These are phyloP conservation scores for Leucocoprinus birnbaumii DNA, from an alignment of 768 basidiomycete genomes.

Conservation along the genomic window DNA sequence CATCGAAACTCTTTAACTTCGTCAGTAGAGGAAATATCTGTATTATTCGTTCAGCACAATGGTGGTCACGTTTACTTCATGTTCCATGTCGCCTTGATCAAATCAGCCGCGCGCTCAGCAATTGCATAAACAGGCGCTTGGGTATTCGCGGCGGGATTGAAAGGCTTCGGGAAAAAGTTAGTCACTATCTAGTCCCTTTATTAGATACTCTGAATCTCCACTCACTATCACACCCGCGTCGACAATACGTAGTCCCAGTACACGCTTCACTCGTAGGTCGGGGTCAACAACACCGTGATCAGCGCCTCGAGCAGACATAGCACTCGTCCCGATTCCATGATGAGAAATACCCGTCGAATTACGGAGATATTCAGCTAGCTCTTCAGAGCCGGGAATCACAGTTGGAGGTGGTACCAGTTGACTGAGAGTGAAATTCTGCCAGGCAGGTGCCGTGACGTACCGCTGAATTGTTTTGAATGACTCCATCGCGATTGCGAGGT, in stretches of 20 bases:
- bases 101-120: constrained; percentile 6
- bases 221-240: constrained; percentile 22
- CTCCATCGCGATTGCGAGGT: constrained; percentile 14
- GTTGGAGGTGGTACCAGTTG: constrained; percentile 12
- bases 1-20: too few species aligned
- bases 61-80: not conserved
- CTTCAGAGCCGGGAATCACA: constrained; percentile 8
- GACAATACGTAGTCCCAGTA: constrained; percentile 21
- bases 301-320: constrained; percentile 20
- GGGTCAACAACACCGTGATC: constrained; percentile 23
- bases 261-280: constrained; percentile 24
- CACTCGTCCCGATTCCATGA: constrained; percentile 18
- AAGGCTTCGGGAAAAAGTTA: not conserved
- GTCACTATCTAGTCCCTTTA: too few species aligned
- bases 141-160: constrained; percentile 1
- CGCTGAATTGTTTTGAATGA: constrained; percentile 11
- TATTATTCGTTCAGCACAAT: too few species aligned
- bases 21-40: too few species aligned
- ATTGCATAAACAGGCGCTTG: constrained; percentile 8
- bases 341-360: not conserved
- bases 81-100: constrained; percentile 6
- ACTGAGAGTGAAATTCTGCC: constrained; percentile 10
- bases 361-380: constrained; percentile 14
- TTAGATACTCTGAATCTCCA: too few species aligned
- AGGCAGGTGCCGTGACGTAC: constrained; percentile 18